Evolutionary conservation across 2,329 filamentous ascomycete genomes (phyloP).

Genomic region (Stenocarpella maydis): DNA sequence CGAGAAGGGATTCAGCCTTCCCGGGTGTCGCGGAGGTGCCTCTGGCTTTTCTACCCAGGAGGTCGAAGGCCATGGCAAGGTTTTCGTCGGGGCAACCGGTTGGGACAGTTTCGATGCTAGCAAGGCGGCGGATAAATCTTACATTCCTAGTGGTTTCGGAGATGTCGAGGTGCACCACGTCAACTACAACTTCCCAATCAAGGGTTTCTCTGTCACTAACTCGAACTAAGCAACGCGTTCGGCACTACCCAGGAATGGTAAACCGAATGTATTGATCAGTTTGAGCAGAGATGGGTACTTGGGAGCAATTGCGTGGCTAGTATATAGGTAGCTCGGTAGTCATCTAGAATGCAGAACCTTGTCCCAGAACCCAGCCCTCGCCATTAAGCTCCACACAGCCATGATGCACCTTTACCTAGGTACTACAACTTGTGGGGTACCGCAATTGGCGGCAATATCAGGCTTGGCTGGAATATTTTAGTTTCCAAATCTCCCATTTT

Average conservation of each 20-base stretch:
- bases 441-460: neutral
- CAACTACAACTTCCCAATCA: constrained; percentile 42
- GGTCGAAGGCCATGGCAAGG: constrained; percentile 37
- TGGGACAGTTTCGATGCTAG: constrained; percentile 40
- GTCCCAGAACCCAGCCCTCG: neutral
- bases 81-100: constrained; percentile 40
- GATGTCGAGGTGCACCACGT: constrained; percentile 40
- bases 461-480: no score
- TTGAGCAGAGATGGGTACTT: neutral
- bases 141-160: constrained; percentile 28
- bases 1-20: constrained; percentile 36
- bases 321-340: neutral
- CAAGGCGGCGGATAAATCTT: constrained; percentile 37
- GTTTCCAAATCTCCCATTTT: no score
- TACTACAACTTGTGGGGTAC: no score
- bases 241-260: no score
- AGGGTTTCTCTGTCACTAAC: constrained; percentile 38
- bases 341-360: neutral
- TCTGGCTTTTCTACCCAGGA: constrained; percentile 37
- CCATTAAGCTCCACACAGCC: neutral
- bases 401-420: no score
- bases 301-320: neutral
- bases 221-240: neutral
- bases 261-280: no score
- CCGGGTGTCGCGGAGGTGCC: constrained; percentile 41